Base-by-base conservation (phyloP, 371 early-diverging fungal species). In the Mucor mucedo region DNA sequence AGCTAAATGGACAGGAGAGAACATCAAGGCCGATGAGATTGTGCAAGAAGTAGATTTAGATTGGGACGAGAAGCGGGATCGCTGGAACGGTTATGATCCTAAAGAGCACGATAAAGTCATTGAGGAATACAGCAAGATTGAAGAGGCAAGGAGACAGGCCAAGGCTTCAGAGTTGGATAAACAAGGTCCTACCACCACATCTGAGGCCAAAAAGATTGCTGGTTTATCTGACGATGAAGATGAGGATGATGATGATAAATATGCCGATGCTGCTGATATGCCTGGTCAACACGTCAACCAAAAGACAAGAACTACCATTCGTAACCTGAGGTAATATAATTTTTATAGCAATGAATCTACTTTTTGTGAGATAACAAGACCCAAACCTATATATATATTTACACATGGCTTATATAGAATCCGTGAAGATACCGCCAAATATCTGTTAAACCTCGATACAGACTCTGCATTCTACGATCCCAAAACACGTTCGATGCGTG, bases 391-490 rank as follows among this genome's bases (percentile, higher is more conserved):
- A 21, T 21, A 21, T 21, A 21, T 21, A 21, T 21, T 21, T 21
- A 21, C 21, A 21, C 21, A 21, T 21, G 21, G 21, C 21, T 21
- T 21, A 21, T 47, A 29, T 50, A 50, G 92, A 79, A 98, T 99
- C 75, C 95, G 99, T 75, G 99, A 99, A 84, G 99, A 99, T 79
- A 97, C 96, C 8, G 97, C 99, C 47, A 99, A 99, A 78, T 99
- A 99, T 72, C 82, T 99, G 55, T 84, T 90, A 56, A 97, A 98
- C 77, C 75, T 98, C 65, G 95, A 96, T 70, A 86, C 90, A n/a
- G 87, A 96, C 63, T 94, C 95, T 1, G 98, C 97, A 1, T 91
- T 95, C 82, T 99, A 99, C 72, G 98, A 99, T 79, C 99, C 99
- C 35, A 99, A 99, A 76, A 95, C 98, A 7, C 89, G 98, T 47